Percentiles rank a stretch among this genome's conserved stretches.
phyloP scores from a whole-genome alignment of 495 filamentous ascomycete genomes.

The Massariosphaeria phaeospora region DNA sequence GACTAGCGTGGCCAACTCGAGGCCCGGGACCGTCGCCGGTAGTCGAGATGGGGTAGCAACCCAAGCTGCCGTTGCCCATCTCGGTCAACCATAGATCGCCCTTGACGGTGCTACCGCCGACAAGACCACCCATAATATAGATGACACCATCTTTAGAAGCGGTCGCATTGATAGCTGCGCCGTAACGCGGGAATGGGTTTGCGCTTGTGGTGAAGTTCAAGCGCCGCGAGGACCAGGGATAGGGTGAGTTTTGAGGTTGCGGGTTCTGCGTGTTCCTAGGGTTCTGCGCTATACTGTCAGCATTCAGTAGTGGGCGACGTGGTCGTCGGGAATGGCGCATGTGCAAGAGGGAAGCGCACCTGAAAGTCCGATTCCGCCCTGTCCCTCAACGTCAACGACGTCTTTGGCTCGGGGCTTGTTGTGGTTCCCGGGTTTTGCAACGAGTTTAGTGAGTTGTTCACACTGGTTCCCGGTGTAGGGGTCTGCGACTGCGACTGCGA shows the following conservation, averaged over 20 bases:
- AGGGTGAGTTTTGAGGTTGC: constrained; percentile 53
- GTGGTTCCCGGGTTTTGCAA: constrained; percentile 36
- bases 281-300: constrained; percentile 33
- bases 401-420: constrained; percentile 53
- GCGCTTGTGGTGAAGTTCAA: constrained; percentile 77
- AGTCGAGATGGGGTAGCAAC: constrained; percentile 86
- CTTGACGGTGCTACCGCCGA: constrained; percentile 89
- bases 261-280: constrained; percentile 36
- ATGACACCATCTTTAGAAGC: constrained; percentile 95
- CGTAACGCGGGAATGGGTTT: constrained; percentile 94
- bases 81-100: constrained; percentile 98
- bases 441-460: constrained; percentile 60
- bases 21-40: constrained; percentile 92
- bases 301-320: not conserved
- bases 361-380: constrained; percentile 39
- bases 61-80: constrained; percentile 71
- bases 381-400: constrained; percentile 49
- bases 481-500: constrained; percentile 48
- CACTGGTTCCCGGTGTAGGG: constrained; percentile 58
- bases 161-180: constrained; percentile 87
- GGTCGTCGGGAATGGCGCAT: not conserved
- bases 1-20: constrained; percentile 87
- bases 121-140: constrained; percentile 95
- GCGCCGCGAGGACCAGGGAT: constrained; percentile 91
- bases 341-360: constrained; percentile 24